phyloP scores from a whole-genome alignment of 352 stramenopile species.

The Pythium phragmitis region DNA sequence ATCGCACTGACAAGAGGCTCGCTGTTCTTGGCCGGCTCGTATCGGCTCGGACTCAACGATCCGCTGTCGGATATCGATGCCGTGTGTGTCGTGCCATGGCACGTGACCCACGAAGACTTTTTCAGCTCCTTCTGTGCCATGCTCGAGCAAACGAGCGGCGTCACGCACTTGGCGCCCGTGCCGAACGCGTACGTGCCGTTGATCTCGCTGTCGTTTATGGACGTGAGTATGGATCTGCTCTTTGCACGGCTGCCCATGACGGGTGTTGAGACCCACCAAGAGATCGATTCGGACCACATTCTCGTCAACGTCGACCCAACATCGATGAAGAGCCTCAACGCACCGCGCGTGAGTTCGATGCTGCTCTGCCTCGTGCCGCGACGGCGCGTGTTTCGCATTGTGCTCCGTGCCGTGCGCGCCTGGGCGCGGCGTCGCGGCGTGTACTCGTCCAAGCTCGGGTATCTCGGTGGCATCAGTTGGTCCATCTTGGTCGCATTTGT shows the following conservation, averaged over 20 bases:
- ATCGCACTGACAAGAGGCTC: slow-evolving; percentile 73
- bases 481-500: slow-evolving; percentile 97
- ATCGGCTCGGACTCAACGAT: slow-evolving; percentile 80
- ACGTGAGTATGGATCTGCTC: slow-evolving; percentile 90
- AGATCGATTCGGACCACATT: slow-evolving; percentile 87
- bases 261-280: slow-evolving; percentile 62
- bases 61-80: slow-evolving; percentile 83
- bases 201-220: slow-evolving; percentile 89
- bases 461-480: slow-evolving; percentile 97
- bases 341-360: slow-evolving; percentile 94
- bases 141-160: slow-evolving; percentile 59
- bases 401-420: slow-evolving; percentile 69
- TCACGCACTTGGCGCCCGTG: slow-evolving; percentile 79
- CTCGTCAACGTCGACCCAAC: slow-evolving; percentile 91
- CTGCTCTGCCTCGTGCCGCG: slow-evolving; percentile 91
- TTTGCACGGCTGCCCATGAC: slow-evolving; percentile 82
- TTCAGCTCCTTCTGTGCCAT: slow-evolving; percentile 74
- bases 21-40: slow-evolving; percentile 86
- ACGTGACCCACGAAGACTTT: slow-evolving; percentile 86
- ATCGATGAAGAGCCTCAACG: slow-evolving; percentile 95
- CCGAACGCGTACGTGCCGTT: slow-evolving; percentile 92
- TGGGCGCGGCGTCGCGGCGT: slow-evolving; percentile 90
- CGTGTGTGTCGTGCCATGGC: slow-evolving; percentile 77
- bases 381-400: slow-evolving; percentile 87
- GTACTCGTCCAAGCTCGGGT: slow-evolving; percentile 97